Percentiles rank a stretch among this genome's conserved stretches.
Evolutionary conservation across 2,329 filamentous ascomycete genomes (phyloP).

Genomic region (Neonectria magnoliae): DNA sequence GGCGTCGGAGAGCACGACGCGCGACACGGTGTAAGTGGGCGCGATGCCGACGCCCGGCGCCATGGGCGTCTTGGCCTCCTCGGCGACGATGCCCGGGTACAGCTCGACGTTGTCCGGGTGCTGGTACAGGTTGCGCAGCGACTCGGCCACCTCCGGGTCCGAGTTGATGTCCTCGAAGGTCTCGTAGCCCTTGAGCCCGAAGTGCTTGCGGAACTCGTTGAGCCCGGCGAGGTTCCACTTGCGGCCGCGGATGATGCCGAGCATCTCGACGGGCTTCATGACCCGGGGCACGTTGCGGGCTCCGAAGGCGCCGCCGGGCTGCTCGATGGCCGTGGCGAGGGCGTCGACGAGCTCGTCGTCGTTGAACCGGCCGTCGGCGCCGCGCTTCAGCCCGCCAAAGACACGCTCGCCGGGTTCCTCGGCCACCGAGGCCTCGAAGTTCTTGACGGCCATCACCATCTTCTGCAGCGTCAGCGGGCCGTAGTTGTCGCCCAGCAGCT

Average conservation of each 20-base stretch:
- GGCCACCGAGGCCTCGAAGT: constrained; percentile 69
- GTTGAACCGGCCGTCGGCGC: constrained; percentile 72
- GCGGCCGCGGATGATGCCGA: constrained; percentile 81
- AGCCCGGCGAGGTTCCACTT: constrained; percentile 81
- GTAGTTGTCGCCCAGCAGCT: constrained; percentile 67
- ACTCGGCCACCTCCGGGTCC: constrained; percentile 74
- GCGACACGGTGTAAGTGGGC: constrained; percentile 79
- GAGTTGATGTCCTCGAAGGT: constrained; percentile 87
- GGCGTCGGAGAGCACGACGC: constrained; percentile 80
- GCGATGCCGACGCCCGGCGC: constrained; percentile 78
- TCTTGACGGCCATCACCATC: constrained; percentile 69
- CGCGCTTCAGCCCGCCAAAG: constrained; percentile 74
- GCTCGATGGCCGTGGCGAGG: constrained; percentile 75
- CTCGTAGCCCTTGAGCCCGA: constrained; percentile 78
- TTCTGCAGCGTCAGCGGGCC: constrained; percentile 66
- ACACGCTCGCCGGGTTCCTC: constrained; percentile 74
- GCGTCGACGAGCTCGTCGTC: constrained; percentile 82
- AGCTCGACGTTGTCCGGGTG: constrained; percentile 84
- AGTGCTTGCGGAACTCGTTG: constrained; percentile 88
- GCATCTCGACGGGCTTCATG: constrained; percentile 79
- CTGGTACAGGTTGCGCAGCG: constrained; percentile 75
- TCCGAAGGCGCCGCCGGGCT: constrained; percentile 79
- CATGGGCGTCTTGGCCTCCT: constrained; percentile 80
- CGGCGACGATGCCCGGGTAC: constrained; percentile 81
- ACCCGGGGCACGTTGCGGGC: constrained; percentile 78